Evolutionary conservation across 1,139 yeast genomes (phyloP).

Genomic region (Saccharomyces hybrid): DNA sequence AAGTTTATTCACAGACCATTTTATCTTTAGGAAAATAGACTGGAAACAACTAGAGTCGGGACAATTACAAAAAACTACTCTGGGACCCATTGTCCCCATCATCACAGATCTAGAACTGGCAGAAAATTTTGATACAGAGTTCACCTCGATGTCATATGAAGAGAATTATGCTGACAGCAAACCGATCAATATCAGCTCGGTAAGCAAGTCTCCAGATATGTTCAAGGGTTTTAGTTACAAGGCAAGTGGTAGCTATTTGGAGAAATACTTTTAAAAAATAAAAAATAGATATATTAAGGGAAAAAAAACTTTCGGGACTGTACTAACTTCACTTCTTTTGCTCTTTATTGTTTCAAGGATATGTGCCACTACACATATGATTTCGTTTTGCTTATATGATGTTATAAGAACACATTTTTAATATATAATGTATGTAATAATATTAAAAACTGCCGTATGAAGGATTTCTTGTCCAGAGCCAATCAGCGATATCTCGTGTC

Average conservation of each 20-base stretch:
- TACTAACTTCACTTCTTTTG: not conserved
- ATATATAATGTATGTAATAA: constrained; percentile 1
- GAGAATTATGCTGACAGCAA: constrained; percentile 15
- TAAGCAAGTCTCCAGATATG: constrained; percentile 17
- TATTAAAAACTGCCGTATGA: not conserved
- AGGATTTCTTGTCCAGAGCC: not conserved
- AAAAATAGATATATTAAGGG: not conserved
- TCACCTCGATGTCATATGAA: constrained; percentile 59
- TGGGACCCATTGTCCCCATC: constrained; percentile 80
- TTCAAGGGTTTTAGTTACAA: constrained; percentile 35
- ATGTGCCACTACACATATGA: not conserved
- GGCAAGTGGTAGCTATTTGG: constrained; percentile 32
- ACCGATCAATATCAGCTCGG: constrained; percentile 8
- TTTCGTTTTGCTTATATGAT: not conserved
- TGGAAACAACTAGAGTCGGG: constrained; percentile 58
- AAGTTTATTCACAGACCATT: constrained; percentile 37
- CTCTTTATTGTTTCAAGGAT: not conserved
- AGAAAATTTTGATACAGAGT: constrained; percentile 84
- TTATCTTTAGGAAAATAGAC: constrained; percentile 70
- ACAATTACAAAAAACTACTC: constrained; percentile 34
- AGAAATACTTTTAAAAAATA: constrained; percentile 23
- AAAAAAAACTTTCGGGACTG: not conserved
- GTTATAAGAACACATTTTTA: not conserved
- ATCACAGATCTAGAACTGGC: constrained; percentile 83
- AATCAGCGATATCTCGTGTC: not conserved